These are phyloP conservation scores for Sporisorium sorghi DNA, from an alignment of 1,284 basidiomycete species.

Conservation along the genomic window DNA sequence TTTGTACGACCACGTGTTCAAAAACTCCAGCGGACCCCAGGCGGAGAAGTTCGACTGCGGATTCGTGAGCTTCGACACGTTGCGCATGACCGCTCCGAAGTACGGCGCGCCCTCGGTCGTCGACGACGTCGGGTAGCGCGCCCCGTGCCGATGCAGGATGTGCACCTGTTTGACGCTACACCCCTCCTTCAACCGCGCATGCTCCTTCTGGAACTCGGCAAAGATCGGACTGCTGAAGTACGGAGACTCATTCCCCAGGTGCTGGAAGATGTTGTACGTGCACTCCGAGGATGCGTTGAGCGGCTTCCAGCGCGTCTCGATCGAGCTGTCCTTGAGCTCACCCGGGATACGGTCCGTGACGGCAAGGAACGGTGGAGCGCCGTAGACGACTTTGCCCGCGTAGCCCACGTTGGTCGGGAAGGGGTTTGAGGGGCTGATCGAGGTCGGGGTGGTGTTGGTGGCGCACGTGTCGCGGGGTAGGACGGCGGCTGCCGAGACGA, in stretches of 20 bases:
- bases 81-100: slow-evolving; percentile 40
- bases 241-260: slow-evolving; percentile 56
- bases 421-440: slow-evolving; percentile 28
- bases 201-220: slow-evolving; percentile 34
- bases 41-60: slow-evolving; percentile 64
- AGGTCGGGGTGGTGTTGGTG: slow-evolving; percentile 26
- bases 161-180: slow-evolving; percentile 55
- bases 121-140: slow-evolving; percentile 47
- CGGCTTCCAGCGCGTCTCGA: slow-evolving; percentile 53
- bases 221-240: slow-evolving; percentile 58
- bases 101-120: slow-evolving; percentile 56
- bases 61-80: slow-evolving; percentile 40
- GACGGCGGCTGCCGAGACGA: slow-evolving; percentile 27
- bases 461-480: slow-evolving; percentile 19
- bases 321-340: slow-evolving; percentile 33
- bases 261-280: slow-evolving; percentile 53
- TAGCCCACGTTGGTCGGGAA: slow-evolving; percentile 66
- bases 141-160: slow-evolving; percentile 55
- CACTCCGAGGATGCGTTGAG: slow-evolving; percentile 25
- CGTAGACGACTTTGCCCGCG: slow-evolving; percentile 43
- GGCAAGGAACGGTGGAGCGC: slow-evolving; percentile 57
- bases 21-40: slow-evolving; percentile 76
- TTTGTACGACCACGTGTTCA: slow-evolving; percentile 76
- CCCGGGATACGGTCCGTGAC: slow-evolving; percentile 50
- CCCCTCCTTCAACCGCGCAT: slow-evolving; percentile 32